Conservation (phyloP, 331 rosid species). For the Spiraea crenata region DNA sequence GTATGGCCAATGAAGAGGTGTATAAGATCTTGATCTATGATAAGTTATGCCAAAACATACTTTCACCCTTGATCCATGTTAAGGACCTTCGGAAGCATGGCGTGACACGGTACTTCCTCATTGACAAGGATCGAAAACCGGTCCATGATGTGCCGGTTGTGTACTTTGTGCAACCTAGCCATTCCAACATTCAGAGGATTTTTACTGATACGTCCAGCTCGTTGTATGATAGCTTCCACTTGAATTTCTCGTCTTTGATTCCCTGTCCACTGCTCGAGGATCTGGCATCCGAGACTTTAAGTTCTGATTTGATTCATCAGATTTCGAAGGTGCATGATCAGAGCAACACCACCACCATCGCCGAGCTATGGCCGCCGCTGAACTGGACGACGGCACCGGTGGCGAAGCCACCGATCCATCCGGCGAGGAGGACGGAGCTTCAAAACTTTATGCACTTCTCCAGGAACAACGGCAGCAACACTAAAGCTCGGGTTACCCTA, state of each 20-base stretch:
- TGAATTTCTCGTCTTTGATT: conserved; percentile 74
- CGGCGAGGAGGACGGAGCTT: conserved; percentile 21
- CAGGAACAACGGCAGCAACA: conserved; percentile 41
- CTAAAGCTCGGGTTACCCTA: conserved; percentile 18
- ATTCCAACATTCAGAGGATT: conserved; percentile 57
- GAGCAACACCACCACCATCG: conserved; percentile 11
- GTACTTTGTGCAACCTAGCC: conserved; percentile 71
- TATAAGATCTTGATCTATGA: conserved; percentile 86
- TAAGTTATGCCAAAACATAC: conserved; percentile 68
- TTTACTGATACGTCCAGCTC: conserved; percentile 63
- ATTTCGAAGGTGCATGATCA: conserved; percentile 86
- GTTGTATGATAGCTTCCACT: conserved; percentile 60
- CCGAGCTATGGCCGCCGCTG: conserved; percentile 31
- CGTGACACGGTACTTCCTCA: conserved; percentile 72
- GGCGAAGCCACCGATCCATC: conserved; percentile 54
- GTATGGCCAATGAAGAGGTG: conserved; percentile 74
- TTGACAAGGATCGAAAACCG: conserved; percentile 82
- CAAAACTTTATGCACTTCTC: conserved; percentile 48
- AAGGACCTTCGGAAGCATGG: conserved; percentile 90
- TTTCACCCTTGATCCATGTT: conserved; percentile 79
- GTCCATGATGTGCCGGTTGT: conserved; percentile 87
- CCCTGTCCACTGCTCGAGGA: conserved; percentile 84
- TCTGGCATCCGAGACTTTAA: conserved; percentile 69
- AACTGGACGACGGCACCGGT: conserved; percentile 6
- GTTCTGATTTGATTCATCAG: conserved; percentile 57